Base-by-base conservation (phyloP, 2,329 filamentous ascomycete genomes). In the Botrytis pseudocinerea region DNA sequence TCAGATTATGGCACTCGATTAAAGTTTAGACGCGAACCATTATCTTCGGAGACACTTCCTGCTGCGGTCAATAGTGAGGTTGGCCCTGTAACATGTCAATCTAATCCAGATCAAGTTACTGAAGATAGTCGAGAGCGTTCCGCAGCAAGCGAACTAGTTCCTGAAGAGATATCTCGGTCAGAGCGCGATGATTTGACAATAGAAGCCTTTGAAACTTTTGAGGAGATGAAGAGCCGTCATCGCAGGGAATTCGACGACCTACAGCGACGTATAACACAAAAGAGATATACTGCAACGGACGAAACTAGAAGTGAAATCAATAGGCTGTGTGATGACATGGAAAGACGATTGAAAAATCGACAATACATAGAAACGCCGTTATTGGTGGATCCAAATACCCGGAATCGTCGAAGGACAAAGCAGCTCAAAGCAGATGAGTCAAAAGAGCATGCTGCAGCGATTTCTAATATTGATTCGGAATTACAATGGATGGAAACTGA, bases 401-500 rank as follows among this genome's bases (percentile, higher is more conserved):
- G 59, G 6, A 40, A 61, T 40, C 35, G 22, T 38, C 59, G 12
- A 61, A 61, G 25, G 14, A 40, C 7, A 38, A 61, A 61, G n/a
- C 32, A 40, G 20, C 22, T 61, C 38, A n/a, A 38, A 61, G 59
- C 59, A 38, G 35, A 38, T 8, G 35, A n/a, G 32, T 61, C 35
- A 40, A 61, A 61, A 40, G 59, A 38, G 22, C 22, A 40, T 40
- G 59, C 59, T n/a, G 12, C 35, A 40, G 35, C 59, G 12, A 40
- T 61, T 25, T 61, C 35, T 25, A 64, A 38, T 20, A 64, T 46
- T 46, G 40, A 64, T 44, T 64, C 62, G n/a, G 62, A 64, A 32
- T 28, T 64, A 12, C n/a, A 64, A 44, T 64, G 62, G 62, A 64
- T 64, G 16, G 62, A 64, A 40, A 64, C 62, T 28, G 62, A 64